Evolutionary conservation across 768 basidiomycete genomes (phyloP).

Genomic region (Pisolithus marmoratus): DNA sequence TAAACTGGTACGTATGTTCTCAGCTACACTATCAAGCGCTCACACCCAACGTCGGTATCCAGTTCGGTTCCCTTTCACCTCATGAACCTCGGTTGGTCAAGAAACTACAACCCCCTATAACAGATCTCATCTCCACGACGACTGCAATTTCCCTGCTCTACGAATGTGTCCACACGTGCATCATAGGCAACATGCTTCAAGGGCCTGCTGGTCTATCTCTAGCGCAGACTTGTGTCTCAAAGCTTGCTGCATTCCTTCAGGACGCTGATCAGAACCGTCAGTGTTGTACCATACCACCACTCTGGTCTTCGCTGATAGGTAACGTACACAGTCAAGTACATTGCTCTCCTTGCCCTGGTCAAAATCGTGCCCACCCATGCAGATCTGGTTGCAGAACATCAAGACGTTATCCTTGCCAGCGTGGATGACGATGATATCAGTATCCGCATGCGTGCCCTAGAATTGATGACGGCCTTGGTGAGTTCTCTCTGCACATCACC

Average conservation of each 20-base stretch:
- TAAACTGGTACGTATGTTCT: constrained; percentile 63
- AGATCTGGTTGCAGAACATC: constrained; percentile 84
- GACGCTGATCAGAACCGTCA: constrained; percentile 93
- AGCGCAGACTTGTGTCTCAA: constrained; percentile 86
- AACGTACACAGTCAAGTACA: constrained; percentile 82
- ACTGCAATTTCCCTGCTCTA: constrained; percentile 93
- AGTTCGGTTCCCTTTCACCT: constrained; percentile 94
- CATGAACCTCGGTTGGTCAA: constrained; percentile 89
- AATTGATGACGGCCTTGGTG: constrained; percentile 92
- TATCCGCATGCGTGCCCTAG: constrained; percentile 93
- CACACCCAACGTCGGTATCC: constrained; percentile 4
- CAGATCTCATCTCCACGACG: constrained; percentile 92
- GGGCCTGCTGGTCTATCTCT: constrained; percentile 70
- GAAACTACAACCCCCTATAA: constrained; percentile 91
- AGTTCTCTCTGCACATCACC: constrained; percentile 10
- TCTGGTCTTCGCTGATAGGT: constrained; percentile 11
- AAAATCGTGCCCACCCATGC: constrained; percentile 94
- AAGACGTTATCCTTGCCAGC: constrained; percentile 84
- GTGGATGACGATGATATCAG: constrained; percentile 92
- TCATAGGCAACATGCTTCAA: constrained; percentile 93
- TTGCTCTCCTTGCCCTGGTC: constrained; percentile 88
- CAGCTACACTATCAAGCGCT: not conserved
- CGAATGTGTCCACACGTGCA: constrained; percentile 97
- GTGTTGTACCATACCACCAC: constrained; percentile 28
- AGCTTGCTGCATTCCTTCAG: constrained; percentile 85